These are phyloP conservation scores for Dysphania ambrosioides DNA, from an alignment of 148 eudicot species.

Conservation along the genomic window DNA sequence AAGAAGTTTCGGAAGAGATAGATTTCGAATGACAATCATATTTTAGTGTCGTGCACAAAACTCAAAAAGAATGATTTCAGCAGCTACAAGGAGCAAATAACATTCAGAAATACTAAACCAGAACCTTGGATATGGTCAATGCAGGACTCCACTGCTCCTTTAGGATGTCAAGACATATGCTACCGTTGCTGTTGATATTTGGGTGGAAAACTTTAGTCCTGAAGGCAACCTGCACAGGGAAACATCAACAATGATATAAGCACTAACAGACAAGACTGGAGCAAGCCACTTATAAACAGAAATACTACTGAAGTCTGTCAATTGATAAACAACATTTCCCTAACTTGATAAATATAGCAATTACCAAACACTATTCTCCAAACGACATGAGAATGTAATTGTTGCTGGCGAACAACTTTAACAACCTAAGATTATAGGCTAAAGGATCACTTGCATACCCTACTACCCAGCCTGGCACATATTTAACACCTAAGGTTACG, in stretches of 20 bases:
- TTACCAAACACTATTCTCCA: neutral
- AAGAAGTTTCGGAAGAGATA: no score
- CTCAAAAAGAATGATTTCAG: neutral
- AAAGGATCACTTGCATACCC: neutral
- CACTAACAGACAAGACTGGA: neutral
- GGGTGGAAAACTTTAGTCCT: conserved; percentile 75
- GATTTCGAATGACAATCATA: neutral
- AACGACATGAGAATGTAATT: neutral
- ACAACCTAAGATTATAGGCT: neutral
- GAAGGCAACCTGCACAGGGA: conserved; percentile 53
- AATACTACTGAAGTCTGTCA: neutral
- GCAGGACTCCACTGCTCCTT: conserved; percentile 79
- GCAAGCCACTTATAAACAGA: neutral
- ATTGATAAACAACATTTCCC: neutral
- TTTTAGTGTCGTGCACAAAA: neutral
- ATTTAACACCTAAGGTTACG: neutral
- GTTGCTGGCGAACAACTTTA: neutral
- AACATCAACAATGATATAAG: neutral
- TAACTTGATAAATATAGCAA: no score
- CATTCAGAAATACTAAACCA: neutral
- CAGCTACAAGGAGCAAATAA: neutral
- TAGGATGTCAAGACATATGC: conserved; percentile 69
- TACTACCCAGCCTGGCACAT: neutral
- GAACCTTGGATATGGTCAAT: conserved; percentile 67
- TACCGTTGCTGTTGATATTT: conserved; percentile 65